These are phyloP conservation scores for Botrytis byssoidea DNA, from an alignment of 2,329 filamentous ascomycete genomes.

Conservation along the genomic window DNA sequence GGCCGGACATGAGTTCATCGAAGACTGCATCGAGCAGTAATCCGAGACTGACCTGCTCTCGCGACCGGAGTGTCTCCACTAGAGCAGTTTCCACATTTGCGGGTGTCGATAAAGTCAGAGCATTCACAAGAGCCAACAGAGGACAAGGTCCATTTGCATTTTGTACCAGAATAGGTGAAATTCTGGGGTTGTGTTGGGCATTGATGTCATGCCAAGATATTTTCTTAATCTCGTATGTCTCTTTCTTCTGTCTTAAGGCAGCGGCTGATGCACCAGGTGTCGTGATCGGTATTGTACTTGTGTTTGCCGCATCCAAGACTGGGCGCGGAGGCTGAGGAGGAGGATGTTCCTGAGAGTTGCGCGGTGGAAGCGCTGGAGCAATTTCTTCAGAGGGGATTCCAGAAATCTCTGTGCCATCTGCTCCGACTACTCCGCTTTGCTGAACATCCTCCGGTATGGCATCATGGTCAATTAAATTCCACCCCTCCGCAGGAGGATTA, in stretches of 20 bases:
- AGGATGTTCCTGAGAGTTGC: conserved; percentile 30
- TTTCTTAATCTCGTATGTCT: conserved; percentile 92
- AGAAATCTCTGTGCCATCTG: conserved; percentile 25
- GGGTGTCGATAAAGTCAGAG: conserved; percentile 79
- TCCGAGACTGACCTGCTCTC: conserved; percentile 85
- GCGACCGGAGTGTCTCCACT: conserved; percentile 70
- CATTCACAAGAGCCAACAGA: conserved; percentile 88
- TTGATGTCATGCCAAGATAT: conserved; percentile 76
- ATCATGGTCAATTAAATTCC: conserved; percentile 36
- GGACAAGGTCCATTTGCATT: conserved; percentile 95
- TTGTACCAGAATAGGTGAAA: conserved; percentile 86
- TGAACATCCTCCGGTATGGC: conserved; percentile 25
- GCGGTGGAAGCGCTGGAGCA: conserved; percentile 35
- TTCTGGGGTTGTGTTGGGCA: conserved; percentile 59
- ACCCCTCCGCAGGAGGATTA: conserved; percentile 30
- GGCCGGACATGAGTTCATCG: conserved; percentile 83
- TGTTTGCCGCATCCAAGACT: conserved; percentile 22
- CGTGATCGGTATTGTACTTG: conserved; percentile 24
- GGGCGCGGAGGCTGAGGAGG: conserved; percentile 35
- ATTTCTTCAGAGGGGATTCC: conserved; percentile 24
- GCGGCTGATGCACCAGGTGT: conserved; percentile 21
- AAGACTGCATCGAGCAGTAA: conserved; percentile 86
- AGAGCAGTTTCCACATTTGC: conserved; percentile 66
- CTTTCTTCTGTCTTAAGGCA: conserved; percentile 42
- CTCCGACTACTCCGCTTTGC: conserved; percentile 30